A percentile compares a stretch with the other conserved stretches of the same genome.
phyloP scores from a whole-genome alignment of 768 basidiomycete genomes.

The Phylloporus sp. region DNA sequence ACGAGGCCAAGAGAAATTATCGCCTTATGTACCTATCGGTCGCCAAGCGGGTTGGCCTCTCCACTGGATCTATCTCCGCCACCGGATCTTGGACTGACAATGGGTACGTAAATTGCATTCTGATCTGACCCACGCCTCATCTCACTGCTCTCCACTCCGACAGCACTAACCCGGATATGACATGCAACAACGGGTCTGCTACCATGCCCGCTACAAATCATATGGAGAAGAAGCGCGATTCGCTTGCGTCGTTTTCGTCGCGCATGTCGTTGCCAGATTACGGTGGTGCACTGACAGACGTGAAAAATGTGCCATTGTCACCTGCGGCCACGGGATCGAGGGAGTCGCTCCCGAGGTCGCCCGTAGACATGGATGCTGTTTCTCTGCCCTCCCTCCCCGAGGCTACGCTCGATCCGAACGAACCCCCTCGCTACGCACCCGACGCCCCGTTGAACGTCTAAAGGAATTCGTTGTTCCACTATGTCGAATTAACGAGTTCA shows the following conservation, averaged over 20 bases:
- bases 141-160: constrained; percentile 1
- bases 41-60: constrained; percentile 32
- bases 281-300: constrained; percentile 30
- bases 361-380: constrained; percentile 14
- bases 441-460: background rate
- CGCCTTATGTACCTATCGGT: constrained; percentile 36
- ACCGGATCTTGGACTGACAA: constrained; percentile 21
- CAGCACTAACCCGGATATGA: constrained; percentile 22
- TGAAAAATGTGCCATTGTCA: constrained; percentile 19
- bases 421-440: constrained; percentile 21
- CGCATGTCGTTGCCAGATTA: constrained; percentile 40
- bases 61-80: constrained; percentile 23
- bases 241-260: constrained; percentile 43
- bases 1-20: constrained; percentile 60
- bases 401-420: constrained; percentile 9
- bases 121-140: background rate
- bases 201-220: constrained; percentile 42
- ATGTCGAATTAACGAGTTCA: background rate
- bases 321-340: constrained; percentile 25
- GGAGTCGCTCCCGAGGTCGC: constrained; percentile 23
- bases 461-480: background rate
- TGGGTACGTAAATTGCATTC: constrained; percentile 21
- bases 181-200: constrained; percentile 18
- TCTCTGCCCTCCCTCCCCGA: constrained; percentile 19
- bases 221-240: constrained; percentile 44